These are phyloP conservation scores for Sabuloglossum arenarium DNA, from an alignment of 495 filamentous ascomycete species.

Conservation along the genomic window DNA sequence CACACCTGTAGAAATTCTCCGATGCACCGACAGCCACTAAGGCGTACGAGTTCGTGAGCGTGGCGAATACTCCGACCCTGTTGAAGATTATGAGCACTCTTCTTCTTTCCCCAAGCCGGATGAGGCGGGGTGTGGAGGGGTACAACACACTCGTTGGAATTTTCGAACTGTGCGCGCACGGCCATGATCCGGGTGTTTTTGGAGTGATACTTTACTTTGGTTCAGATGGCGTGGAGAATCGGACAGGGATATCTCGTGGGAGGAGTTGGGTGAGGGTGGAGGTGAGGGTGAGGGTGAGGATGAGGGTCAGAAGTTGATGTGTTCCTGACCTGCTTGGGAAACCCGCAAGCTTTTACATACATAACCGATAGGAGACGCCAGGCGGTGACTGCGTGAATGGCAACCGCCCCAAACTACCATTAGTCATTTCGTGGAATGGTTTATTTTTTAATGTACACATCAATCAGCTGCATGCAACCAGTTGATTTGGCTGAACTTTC, in stretches of 20 bases:
- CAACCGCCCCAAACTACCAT: not conserved
- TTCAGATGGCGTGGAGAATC: not conserved
- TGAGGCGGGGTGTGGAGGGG: slow-evolving; percentile 13
- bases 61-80: slow-evolving; percentile 91
- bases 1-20: slow-evolving; percentile 89
- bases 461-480: too few species aligned
- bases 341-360: not conserved
- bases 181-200: not conserved
- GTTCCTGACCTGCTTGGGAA: not conserved
- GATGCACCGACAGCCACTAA: slow-evolving; percentile 83
- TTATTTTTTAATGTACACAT: too few species aligned
- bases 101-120: not conserved
- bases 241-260: not conserved
- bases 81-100: not conserved
- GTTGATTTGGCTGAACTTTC: too few species aligned
- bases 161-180: slow-evolving; percentile 50
- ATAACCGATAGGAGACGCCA: not conserved
- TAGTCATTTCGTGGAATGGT: not conserved
- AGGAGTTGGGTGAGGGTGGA: not conserved
- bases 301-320: not conserved
- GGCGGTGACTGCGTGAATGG: not conserved
- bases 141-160: slow-evolving; percentile 77
- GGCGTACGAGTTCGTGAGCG: slow-evolving; percentile 88
- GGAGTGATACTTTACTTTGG: not conserved
- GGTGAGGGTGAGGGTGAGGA: not conserved